Percentiles rank a stretch among this genome's conserved stretches.
Evolutionary conservation across 345 rosid species (phyloP).

Genomic region (Cardiospermum halicacabum): DNA sequence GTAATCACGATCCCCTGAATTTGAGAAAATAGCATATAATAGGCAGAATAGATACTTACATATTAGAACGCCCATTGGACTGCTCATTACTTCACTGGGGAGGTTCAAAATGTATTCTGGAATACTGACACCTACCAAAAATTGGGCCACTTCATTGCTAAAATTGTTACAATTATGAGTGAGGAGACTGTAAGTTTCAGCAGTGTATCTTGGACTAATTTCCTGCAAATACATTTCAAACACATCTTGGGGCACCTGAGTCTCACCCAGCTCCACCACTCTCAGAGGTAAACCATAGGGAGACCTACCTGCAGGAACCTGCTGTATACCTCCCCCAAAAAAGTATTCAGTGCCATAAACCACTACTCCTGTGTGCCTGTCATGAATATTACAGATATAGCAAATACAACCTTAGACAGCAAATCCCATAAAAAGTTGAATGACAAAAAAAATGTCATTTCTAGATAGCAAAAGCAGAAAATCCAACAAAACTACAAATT

Average conservation of each 20-base stretch:
- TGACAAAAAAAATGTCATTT: slow-evolving; percentile 2
- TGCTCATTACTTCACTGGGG: slow-evolving; percentile 80
- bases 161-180: slow-evolving; percentile 94
- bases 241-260: slow-evolving; percentile 85
- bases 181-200: slow-evolving; percentile 72
- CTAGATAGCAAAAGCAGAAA: not conserved
- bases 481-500: not conserved
- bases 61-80: slow-evolving; percentile 90
- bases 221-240: slow-evolving; percentile 84
- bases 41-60: slow-evolving; percentile 40
- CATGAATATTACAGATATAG: slow-evolving; percentile 10
- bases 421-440: not conserved
- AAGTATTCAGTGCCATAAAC: slow-evolving; percentile 81
- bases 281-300: slow-evolving; percentile 74
- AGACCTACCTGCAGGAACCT: slow-evolving; percentile 53
- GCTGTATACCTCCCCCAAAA: slow-evolving; percentile 92
- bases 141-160: slow-evolving; percentile 84
- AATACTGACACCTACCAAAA: slow-evolving; percentile 72
- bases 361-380: slow-evolving; percentile 91
- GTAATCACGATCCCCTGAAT: not conserved
- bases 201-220: slow-evolving; percentile 81
- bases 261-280: slow-evolving; percentile 64
- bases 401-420: too few relatives aligned
- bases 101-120: slow-evolving; percentile 88
- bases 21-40: not conserved